Evolutionary conservation across 2,329 filamentous ascomycete genomes (phyloP).

Genomic region (Aspergillus unguis): DNA sequence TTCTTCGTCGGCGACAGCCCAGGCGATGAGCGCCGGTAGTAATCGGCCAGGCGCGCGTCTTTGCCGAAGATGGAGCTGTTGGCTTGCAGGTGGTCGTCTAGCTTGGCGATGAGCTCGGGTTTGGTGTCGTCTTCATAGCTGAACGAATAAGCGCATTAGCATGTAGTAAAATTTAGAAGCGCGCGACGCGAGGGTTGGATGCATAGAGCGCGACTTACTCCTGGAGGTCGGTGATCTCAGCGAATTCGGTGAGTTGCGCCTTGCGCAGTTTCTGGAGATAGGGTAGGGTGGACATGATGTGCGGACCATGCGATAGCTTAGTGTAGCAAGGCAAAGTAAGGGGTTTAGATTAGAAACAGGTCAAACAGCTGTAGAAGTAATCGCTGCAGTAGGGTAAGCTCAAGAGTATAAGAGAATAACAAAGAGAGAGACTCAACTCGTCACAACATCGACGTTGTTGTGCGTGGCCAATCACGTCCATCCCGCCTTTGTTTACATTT

Average conservation of each 20-base stretch:
- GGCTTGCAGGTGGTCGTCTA: conserved; percentile 69
- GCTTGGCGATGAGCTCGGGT: conserved; percentile 69
- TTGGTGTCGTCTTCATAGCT: conserved; percentile 73
- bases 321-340: conserved; percentile 8
- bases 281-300: conserved; percentile 61
- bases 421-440: conserved; percentile 3
- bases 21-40: conserved; percentile 58
- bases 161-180: not conserved
- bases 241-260: conserved; percentile 71
- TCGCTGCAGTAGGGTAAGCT: not conserved
- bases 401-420: not conserved
- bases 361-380: conserved; percentile 1
- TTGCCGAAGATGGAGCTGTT: conserved; percentile 64
- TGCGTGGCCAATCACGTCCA: conserved; percentile 9
- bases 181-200: not conserved
- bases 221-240: conserved; percentile 65
- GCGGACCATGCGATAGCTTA: conserved; percentile 44
- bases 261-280: conserved; percentile 83
- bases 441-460: not conserved
- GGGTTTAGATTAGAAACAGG: conserved; percentile 6
- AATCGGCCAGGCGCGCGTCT: conserved; percentile 66
- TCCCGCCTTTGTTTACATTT: conserved; percentile 23
- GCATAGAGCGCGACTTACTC: conserved; percentile 58
- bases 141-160: conserved; percentile 8
- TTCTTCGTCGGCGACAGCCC: conserved; percentile 49